These are phyloP conservation scores for Claviceps quebecensis DNA, from an alignment of 2,329 filamentous ascomycete species.

Conservation along the genomic window DNA sequence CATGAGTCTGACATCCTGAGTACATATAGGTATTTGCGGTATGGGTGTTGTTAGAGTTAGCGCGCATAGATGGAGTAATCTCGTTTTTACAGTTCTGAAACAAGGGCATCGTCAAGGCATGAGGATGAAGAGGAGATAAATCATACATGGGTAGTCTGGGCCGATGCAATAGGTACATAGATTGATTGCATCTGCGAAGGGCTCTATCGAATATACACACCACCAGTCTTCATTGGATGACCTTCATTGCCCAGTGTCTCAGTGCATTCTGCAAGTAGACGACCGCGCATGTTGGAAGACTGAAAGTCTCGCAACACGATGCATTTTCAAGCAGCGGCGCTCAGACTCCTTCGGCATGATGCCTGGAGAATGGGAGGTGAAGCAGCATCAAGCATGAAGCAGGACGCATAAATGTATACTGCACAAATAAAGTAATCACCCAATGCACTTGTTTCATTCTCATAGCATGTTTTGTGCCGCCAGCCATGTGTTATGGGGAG, in stretches of 20 bases:
- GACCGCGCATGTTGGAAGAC: neutral
- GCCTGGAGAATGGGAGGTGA: neutral
- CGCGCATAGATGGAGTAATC: neutral
- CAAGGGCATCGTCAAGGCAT: neutral
- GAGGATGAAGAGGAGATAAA: neutral
- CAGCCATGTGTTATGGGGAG: neutral
- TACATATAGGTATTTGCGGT: too few species aligned
- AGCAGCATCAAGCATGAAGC: neutral
- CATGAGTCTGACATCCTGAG: neutral
- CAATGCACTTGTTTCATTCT: neutral
- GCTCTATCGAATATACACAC: neutral
- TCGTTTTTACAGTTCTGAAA: neutral
- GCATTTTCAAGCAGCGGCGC: neutral
- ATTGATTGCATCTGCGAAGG: neutral
- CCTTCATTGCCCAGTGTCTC: neutral
- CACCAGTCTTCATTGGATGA: neutral
- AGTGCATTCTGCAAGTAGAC: neutral
- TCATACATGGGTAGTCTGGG: neutral
- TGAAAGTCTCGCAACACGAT: too few species aligned
- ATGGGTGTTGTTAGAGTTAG: neutral
- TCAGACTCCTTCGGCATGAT: neutral
- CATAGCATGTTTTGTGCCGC: neutral
- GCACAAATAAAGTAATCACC: neutral
- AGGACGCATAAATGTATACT: neutral
- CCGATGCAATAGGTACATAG: neutral